Evolutionary conservation across 1,139 yeast genomes (phyloP).

Genomic region (Magnusiomyces suaveolens): DNA sequence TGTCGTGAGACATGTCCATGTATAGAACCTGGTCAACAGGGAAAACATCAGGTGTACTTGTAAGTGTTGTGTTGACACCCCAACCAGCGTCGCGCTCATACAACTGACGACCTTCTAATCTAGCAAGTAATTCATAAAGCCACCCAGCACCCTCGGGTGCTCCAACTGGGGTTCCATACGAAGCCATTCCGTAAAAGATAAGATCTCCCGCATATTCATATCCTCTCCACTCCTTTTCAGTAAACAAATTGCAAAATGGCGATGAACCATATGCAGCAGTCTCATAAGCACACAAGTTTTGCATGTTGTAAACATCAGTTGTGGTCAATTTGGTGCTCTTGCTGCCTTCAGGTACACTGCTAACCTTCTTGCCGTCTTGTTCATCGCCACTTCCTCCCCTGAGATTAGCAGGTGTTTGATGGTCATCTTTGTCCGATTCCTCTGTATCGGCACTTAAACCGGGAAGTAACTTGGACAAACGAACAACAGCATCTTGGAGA

Average conservation of each 20-base stretch:
- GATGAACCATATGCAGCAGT: slow-evolving; percentile 42
- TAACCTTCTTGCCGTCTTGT: neutral
- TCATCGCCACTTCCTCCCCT: neutral
- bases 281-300: slow-evolving; percentile 42
- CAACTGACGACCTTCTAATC: slow-evolving; percentile 27
- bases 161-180: slow-evolving; percentile 34
- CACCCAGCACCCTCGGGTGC: slow-evolving; percentile 38
- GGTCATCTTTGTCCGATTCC: neutral
- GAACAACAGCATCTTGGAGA: slow-evolving; percentile 34
- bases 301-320: slow-evolving; percentile 35
- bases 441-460: slow-evolving; percentile 25
- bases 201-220: slow-evolving; percentile 40
- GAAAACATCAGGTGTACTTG: slow-evolving; percentile 26
- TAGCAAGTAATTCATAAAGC: slow-evolving; percentile 33
- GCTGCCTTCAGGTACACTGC: neutral
- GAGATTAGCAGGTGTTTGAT: neutral
- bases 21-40: slow-evolving; percentile 37
- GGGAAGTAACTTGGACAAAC: slow-evolving; percentile 38
- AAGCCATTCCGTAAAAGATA: slow-evolving; percentile 33
- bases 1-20: slow-evolving; percentile 38
- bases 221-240: slow-evolving; percentile 42
- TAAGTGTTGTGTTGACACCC: slow-evolving; percentile 34
- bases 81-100: slow-evolving; percentile 19
- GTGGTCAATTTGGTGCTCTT: slow-evolving; percentile 27
- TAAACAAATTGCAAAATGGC: slow-evolving; percentile 40